A percentile compares a stretch with the other conserved stretches of the same genome.
These are phyloP conservation scores for Penicillium samsonianum DNA, from an alignment of 495 filamentous ascomycete species.

Conservation along the genomic window DNA sequence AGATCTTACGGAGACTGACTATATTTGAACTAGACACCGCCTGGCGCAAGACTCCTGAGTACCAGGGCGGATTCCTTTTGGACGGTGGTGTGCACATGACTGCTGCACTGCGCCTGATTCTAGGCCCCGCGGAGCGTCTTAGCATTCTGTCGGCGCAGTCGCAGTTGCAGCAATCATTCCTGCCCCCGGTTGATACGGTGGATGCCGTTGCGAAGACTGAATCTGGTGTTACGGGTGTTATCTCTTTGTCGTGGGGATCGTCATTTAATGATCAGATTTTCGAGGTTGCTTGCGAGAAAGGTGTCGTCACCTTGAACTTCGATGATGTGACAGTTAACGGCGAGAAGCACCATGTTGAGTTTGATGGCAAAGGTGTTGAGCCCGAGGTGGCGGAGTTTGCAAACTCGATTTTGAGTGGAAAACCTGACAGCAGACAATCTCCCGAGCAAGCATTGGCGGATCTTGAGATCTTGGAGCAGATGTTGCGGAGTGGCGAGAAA, in stretches of 20 bases:
- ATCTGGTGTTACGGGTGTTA: constrained; percentile 62
- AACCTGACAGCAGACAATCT: constrained; percentile 52
- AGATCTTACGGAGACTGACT: constrained; percentile 10
- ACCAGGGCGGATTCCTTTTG: constrained; percentile 78
- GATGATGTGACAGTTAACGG: constrained; percentile 58
- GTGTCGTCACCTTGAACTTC: constrained; percentile 52
- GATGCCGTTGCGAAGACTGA: constrained; percentile 61
- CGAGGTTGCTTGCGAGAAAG: constrained; percentile 52
- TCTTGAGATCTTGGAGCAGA: constrained; percentile 66
- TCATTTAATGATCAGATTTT: constrained; percentile 56
- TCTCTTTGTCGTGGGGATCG: constrained; percentile 67
- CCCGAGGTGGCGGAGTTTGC: constrained; percentile 70
- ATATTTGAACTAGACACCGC: constrained; percentile 51
- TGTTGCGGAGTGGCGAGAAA: constrained; percentile 62
- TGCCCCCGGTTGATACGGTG: constrained; percentile 76
- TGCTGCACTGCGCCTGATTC: constrained; percentile 61
- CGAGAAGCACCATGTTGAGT: constrained; percentile 52
- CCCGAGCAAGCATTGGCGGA: constrained; percentile 70
- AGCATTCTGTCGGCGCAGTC: constrained; percentile 60
- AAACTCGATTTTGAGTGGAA: constrained; percentile 47
- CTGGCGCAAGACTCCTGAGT: constrained; percentile 71
- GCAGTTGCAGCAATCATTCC: constrained; percentile 56
- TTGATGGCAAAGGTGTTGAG: constrained; percentile 60
- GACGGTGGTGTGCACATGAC: constrained; percentile 77
- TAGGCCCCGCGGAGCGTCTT: constrained; percentile 50